Conservation (phyloP, 2,329 filamentous ascomycete genomes). For the Cladorrhinum sp. region DNA sequence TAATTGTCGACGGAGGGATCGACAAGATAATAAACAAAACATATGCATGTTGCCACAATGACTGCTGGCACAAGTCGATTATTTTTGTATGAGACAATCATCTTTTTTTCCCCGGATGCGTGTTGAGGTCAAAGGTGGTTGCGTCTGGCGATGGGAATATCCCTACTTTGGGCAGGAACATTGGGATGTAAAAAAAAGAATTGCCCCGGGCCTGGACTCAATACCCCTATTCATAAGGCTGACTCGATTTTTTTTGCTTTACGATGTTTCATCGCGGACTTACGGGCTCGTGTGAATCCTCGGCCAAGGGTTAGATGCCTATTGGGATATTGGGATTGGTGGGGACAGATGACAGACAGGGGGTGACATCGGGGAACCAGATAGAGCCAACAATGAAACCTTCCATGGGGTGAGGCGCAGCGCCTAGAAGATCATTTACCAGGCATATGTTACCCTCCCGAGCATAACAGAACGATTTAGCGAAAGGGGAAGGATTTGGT, state of each 20-base stretch:
- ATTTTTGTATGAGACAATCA: slow-evolving; percentile 17
- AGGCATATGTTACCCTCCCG: no score
- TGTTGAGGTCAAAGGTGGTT: not conserved
- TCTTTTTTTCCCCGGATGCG: not conserved
- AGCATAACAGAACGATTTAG: no score
- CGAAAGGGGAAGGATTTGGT: not conserved
- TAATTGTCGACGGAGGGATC: slow-evolving; percentile 12
- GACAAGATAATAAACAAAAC: slow-evolving; percentile 9
- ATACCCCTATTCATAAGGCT: not conserved
- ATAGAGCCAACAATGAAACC: not conserved
- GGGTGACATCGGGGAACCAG: no score
- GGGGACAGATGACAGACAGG: no score
- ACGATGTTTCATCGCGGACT: not conserved
- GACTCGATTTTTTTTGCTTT: not conserved
- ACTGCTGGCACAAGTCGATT: slow-evolving; percentile 15
- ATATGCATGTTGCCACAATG: slow-evolving; percentile 12
- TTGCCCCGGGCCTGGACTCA: no score
- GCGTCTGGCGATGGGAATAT: no score
- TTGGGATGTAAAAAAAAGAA: no score
- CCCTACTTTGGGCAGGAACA: no score
- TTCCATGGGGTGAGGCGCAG: not conserved
- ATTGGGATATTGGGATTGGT: not conserved
- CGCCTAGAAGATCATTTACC: no score
- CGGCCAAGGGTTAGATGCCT: not conserved
- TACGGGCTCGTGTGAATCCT: not conserved